phyloP scores from a whole-genome alignment of 1,284 basidiomycete species.

The Puccinia triticina region DNA sequence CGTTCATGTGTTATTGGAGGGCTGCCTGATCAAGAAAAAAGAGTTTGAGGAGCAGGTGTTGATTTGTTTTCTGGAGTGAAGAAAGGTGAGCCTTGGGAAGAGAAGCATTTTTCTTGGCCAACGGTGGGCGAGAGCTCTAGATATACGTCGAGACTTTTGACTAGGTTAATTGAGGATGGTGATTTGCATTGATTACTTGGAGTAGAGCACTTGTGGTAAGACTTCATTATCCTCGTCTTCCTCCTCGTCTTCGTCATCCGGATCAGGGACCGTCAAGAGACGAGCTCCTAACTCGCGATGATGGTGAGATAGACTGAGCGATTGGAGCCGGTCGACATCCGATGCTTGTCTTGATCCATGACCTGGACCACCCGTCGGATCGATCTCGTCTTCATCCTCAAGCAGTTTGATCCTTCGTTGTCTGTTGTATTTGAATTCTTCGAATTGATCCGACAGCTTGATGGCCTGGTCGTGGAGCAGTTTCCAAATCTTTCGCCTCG shows the following conservation, averaged over 20 bases:
- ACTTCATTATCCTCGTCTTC: constrained; percentile 33
- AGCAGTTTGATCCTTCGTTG: constrained; percentile 19
- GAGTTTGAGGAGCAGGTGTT: not conserved
- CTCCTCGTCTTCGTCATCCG: not conserved
- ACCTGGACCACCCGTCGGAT: not conserved
- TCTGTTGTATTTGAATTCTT: constrained; percentile 9
- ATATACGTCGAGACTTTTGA: not conserved
- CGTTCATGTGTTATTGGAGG: not conserved
- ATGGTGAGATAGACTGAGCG: not conserved
- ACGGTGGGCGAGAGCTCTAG: too few species aligned
- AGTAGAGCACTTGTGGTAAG: constrained; percentile 8
- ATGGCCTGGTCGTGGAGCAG: not conserved
- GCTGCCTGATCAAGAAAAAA: not conserved
- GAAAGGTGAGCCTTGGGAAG: not conserved
- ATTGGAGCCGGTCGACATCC: not conserved
- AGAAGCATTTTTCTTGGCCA: too few species aligned
- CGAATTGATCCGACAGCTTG: not conserved
- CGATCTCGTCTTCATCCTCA: not conserved
- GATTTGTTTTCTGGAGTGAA: too few species aligned
- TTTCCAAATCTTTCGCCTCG: not conserved
- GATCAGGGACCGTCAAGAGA: not conserved
- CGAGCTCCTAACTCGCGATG: not conserved
- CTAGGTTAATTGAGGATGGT: not conserved
- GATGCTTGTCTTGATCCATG: not conserved
- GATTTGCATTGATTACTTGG: not conserved